Conservation (phyloP, 2,329 filamentous ascomycete genomes). For the Colletotrichum nymphaeae region DNA sequence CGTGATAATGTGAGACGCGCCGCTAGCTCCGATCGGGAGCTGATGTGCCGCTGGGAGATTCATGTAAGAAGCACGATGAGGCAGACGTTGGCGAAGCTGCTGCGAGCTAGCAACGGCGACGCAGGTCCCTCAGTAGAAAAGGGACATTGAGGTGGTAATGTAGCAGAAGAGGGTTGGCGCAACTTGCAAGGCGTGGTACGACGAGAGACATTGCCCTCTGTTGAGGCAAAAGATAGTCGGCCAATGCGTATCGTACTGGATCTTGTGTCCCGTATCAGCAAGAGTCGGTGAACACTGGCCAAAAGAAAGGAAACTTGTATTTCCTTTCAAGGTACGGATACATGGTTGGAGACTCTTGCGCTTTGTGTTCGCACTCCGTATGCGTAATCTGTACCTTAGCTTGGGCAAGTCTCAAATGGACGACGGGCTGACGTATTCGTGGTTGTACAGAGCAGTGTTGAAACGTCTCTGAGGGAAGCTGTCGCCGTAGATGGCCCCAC, state of each 20-base stretch:
- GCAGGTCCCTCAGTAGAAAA: not conserved
- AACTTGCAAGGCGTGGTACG: not conserved
- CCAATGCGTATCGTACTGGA: not conserved
- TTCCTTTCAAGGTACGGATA: not conserved
- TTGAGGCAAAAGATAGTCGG: not conserved
- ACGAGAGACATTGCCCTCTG: not conserved
- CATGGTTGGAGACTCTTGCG: not conserved
- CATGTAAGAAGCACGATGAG: not conserved
- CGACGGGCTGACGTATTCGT: not conserved
- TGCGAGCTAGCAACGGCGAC: not conserved
- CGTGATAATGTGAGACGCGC: conserved; percentile 3
- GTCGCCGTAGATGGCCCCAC: not conserved
- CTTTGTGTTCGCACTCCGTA: not conserved
- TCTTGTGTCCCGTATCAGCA: not conserved
- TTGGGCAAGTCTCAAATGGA: too few species aligned
- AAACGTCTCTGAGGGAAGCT: not conserved
- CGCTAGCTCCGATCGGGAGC: conserved; percentile 1
- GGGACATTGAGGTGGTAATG: not conserved
- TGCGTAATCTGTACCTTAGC: not conserved
- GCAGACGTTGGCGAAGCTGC: not conserved
- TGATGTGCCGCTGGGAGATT: not conserved
- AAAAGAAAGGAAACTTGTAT: not conserved
- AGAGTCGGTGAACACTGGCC: not conserved
- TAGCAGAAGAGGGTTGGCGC: not conserved
- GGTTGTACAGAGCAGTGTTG: not conserved